Conservation (phyloP, 768 basidiomycete species). For the Leccinum aurantiacum region DNA sequence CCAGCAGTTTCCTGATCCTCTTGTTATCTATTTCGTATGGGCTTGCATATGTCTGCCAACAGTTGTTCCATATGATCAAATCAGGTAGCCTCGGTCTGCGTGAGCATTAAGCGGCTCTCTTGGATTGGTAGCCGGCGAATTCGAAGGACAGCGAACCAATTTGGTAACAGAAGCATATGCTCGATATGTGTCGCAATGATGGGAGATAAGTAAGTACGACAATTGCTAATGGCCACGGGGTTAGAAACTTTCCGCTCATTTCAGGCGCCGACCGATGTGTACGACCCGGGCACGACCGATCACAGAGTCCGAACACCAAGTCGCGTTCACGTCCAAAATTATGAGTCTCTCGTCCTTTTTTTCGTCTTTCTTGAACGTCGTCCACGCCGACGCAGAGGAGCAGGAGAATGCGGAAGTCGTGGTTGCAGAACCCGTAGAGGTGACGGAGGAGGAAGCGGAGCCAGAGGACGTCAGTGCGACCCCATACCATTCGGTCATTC, state of each 20-base stretch:
- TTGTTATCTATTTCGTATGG: too few relatives aligned
- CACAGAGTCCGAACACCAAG: slow-evolving; percentile 4
- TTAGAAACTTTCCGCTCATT: neutral
- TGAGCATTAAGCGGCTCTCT: too few relatives aligned
- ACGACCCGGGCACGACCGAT: slow-evolving; percentile 17
- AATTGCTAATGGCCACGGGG: too few relatives aligned
- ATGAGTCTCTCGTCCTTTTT: slow-evolving; percentile 47
- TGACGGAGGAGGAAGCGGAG: slow-evolving; percentile 55
- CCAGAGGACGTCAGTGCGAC: slow-evolving; percentile 75
- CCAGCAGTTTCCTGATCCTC: too few relatives aligned
- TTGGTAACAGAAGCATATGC: too few relatives aligned
- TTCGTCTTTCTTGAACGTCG: slow-evolving; percentile 41
- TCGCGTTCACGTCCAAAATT: slow-evolving; percentile 7
- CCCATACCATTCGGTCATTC: neutral
- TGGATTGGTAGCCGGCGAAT: too few relatives aligned
- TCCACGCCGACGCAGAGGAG: slow-evolving; percentile 43
- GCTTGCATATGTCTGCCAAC: too few relatives aligned
- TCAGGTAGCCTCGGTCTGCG: too few relatives aligned
- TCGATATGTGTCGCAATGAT: too few relatives aligned
- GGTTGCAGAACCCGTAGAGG: slow-evolving; percentile 43
- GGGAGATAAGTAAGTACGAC: too few relatives aligned
- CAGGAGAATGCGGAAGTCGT: slow-evolving; percentile 27
- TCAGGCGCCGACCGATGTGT: slow-evolving; percentile 20
- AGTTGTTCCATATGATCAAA: too few relatives aligned
- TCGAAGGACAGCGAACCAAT: too few relatives aligned